A percentile compares a stretch with the other conserved stretches of the same genome.
Evolutionary conservation across 169 alveolate genomes (phyloP).

Genomic region (Plasmodium blacklocki): DNA sequence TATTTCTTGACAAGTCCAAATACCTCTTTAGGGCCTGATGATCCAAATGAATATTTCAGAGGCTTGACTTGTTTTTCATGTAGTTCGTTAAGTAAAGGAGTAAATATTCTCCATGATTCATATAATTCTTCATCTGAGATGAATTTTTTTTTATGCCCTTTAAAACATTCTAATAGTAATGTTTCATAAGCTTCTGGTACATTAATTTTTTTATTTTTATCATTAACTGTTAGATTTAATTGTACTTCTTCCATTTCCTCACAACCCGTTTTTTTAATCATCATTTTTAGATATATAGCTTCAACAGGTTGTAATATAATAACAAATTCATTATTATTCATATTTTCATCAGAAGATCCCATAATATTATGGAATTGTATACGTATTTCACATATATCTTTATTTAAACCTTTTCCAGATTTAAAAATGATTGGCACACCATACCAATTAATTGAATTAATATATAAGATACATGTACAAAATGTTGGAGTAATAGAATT

Average conservation of each 20-base stretch:
- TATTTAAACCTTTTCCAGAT: conserved; percentile 82
- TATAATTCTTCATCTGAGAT: conserved; percentile 82
- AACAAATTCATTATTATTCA: conserved; percentile 77
- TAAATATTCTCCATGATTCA: conserved; percentile 86
- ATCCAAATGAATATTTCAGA: conserved; percentile 80
- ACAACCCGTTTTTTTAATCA: conserved; percentile 81
- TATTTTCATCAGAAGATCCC: conserved; percentile 78
- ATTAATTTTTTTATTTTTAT: conserved; percentile 68
- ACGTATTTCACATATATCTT: conserved; percentile 79
- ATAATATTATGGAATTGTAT: conserved; percentile 79
- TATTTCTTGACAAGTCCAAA: conserved; percentile 76
- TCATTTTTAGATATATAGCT: conserved; percentile 79
- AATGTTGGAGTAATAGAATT: conserved; percentile 83
- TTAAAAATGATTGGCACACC: conserved; percentile 83
- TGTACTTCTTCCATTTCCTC: conserved; percentile 81
- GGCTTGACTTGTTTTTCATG: conserved; percentile 78
- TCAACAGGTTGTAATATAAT: conserved; percentile 83
- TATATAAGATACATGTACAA: conserved; percentile 79
- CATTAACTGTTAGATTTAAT: conserved; percentile 78
- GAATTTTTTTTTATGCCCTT: conserved; percentile 79
- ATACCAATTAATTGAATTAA: conserved; percentile 80
- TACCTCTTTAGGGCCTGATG: conserved; percentile 82
- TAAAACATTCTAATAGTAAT: conserved; percentile 75
- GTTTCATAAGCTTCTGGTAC: conserved; percentile 86
- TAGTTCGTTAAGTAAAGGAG: conserved; percentile 81